Base-by-base conservation (phyloP, 129 eudicot genomes). In the Ambrosia trifida region DNA sequence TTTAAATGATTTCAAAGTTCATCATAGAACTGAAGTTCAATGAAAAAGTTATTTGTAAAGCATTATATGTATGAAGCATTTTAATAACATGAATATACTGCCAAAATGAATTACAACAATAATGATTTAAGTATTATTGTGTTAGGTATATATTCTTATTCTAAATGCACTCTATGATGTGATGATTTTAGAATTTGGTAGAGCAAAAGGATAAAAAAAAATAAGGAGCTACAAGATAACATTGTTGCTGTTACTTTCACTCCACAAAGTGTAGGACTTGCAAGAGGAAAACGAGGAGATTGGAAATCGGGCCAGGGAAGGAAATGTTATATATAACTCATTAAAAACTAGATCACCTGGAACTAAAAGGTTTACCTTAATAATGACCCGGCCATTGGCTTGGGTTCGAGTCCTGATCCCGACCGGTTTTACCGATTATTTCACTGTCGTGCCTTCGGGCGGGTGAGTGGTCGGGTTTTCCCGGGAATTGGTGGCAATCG, bases 241-340 rank as follows among this genome's bases (percentile, higher is more conserved):
- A 83, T 85, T 38, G 88, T 86, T 78, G 99, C 99, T 33, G 90
- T 94, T 43, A 88, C 78, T 73, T 94, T 94, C 80, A 89, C 96
- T 62, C 85, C 99, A 68, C 95, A 90, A 70, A 94, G 99, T 79
- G 99, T 75, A 80, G 88, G 85, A 94, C 99, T 56, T 94, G 68
- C 97, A 90, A 68, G 97, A 90, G 68, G 99, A 94, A 82, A 94
- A 94, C 72, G 99, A 90, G 78, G 99, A 94, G 78, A 94, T 94
- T 41, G 99, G 99, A 36, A 87, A 90, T 79, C 99, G 85, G 82
- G 99, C 97, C 43, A 90, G 82, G 74, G 99, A 94, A 78, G 99
- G 99, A 77, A 89, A 94, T 97, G 99, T 94, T 28, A 59, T n/a
- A n/a, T n/a, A n/a, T 2, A 11, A 11, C 2, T 28, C 10, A 3